Evolutionary conservation across 805 yeast species (phyloP).

Genomic region (Sugiyamaella mastotermitis): DNA sequence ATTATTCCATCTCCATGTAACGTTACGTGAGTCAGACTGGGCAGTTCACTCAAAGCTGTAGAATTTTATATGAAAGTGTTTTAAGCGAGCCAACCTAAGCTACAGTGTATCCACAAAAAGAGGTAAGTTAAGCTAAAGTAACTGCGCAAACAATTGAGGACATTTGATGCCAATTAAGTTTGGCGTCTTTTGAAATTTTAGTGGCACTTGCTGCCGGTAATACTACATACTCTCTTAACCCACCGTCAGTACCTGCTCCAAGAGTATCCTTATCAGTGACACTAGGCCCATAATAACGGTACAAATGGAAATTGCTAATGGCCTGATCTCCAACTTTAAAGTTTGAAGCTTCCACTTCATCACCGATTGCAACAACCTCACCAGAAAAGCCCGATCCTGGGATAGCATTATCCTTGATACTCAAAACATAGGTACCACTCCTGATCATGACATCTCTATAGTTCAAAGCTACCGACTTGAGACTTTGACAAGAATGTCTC

Average conservation of each 20-base stretch:
- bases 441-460: constrained; percentile 8
- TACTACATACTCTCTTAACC: constrained; percentile 8
- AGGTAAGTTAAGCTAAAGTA: no score
- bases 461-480: neutral
- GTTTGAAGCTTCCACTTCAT: neutral
- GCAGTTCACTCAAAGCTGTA: no score
- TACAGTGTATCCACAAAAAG: no score
- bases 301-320: constrained; percentile 7
- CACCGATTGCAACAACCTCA: constrained; percentile 8
- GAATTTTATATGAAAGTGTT: no score
- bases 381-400: constrained; percentile 14
- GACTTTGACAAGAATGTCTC: neutral
- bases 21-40: no score
- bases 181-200: constrained; percentile 7
- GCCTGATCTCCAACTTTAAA: constrained; percentile 8
- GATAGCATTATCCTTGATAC: constrained; percentile 3
- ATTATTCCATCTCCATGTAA: no score
- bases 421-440: constrained; percentile 4
- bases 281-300: neutral
- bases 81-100: no score
- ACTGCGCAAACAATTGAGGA: constrained; percentile 11
- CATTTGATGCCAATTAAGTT: constrained; percentile 11
- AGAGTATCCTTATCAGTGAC: constrained; percentile 1
- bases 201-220: constrained; percentile 1
- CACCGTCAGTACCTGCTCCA: constrained; percentile 12